A percentile compares a stretch with the other conserved stretches of the same genome.
phyloP scores from a whole-genome alignment of 2,329 filamentous ascomycete genomes.

The Cercospora sojina region DNA sequence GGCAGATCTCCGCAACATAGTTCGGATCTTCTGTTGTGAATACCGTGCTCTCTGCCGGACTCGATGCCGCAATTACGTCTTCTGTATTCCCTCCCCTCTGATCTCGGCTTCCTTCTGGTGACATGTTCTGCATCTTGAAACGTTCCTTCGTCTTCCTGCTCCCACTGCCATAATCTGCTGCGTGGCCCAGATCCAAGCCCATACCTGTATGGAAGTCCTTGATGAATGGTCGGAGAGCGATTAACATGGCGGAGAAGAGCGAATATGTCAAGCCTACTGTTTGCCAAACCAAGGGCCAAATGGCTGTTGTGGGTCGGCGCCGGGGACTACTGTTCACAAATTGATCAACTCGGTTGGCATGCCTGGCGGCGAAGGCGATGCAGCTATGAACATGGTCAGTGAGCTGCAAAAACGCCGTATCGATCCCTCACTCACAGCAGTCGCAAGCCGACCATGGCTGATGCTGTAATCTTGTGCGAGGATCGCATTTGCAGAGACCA shows the following conservation, averaged over 20 bases:
- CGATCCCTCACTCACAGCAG: constrained; percentile 11
- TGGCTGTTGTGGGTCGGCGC: constrained; percentile 6
- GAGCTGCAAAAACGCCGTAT: neutral
- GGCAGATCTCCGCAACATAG: constrained; percentile 21
- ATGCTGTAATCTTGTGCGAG: constrained; percentile 17
- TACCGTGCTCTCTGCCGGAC: neutral
- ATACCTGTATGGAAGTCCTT: constrained; percentile 22
- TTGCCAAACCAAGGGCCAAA: constrained; percentile 19
- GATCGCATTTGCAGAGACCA: constrained; percentile 18
- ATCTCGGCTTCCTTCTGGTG: constrained; percentile 4
- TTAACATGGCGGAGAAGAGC: constrained; percentile 20
- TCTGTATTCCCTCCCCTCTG: neutral
- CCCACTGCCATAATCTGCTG: constrained; percentile 13
- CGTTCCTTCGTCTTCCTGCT: constrained; percentile 8
- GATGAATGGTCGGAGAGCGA: constrained; percentile 21
- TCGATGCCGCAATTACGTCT: neutral
- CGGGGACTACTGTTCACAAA: constrained; percentile 5
- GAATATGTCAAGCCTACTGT: constrained; percentile 17
- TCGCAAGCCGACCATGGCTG: constrained; percentile 16
- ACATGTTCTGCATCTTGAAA: constrained; percentile 15
- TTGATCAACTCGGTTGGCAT: neutral
- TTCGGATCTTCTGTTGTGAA: constrained; percentile 17
- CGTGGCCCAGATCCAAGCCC: constrained; percentile 19
- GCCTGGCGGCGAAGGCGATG: constrained; percentile 1
- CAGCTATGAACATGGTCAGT: neutral